Evolutionary conservation across 1,139 yeast species (phyloP).

Genomic region (Fermentozyma sake): DNA sequence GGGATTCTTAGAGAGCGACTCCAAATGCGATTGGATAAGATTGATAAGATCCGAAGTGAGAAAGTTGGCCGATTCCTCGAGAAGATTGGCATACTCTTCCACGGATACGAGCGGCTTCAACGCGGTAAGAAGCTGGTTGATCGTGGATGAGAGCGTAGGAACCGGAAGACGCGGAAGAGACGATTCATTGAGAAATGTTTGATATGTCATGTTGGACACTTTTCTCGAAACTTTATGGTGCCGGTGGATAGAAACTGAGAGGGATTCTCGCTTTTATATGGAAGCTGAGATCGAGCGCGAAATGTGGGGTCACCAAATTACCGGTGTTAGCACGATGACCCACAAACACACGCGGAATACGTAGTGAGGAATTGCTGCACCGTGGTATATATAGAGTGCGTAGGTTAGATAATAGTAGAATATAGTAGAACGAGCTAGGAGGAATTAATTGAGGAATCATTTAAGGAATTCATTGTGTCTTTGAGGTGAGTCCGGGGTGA

Average conservation of each 20-base stretch:
- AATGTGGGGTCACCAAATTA: slow-evolving; percentile 2
- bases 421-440: no score
- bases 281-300: slow-evolving; percentile 1
- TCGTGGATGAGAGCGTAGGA: slow-evolving; percentile 44
- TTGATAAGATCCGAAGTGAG: slow-evolving; percentile 35
- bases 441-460: no score
- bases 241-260: no score
- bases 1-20: slow-evolving; percentile 38
- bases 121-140: slow-evolving; percentile 43
- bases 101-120: slow-evolving; percentile 45
- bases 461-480: no score
- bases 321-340: no score
- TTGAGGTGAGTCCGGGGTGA: no score
- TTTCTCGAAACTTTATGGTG: no score
- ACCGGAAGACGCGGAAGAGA: slow-evolving; percentile 49
- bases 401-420: no score
- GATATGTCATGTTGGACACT: slow-evolving; percentile 4
- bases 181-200: slow-evolving; percentile 19
- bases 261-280: slow-evolving; percentile 1
- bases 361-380: no score
- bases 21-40: slow-evolving; percentile 50
- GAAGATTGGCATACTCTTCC: slow-evolving; percentile 38
- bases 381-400: no score
- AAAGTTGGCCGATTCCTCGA: slow-evolving; percentile 43
- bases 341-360: no score